Base-by-base conservation (phyloP, 2,329 filamentous ascomycete species). In the Cadophora luteo-olivacea region DNA sequence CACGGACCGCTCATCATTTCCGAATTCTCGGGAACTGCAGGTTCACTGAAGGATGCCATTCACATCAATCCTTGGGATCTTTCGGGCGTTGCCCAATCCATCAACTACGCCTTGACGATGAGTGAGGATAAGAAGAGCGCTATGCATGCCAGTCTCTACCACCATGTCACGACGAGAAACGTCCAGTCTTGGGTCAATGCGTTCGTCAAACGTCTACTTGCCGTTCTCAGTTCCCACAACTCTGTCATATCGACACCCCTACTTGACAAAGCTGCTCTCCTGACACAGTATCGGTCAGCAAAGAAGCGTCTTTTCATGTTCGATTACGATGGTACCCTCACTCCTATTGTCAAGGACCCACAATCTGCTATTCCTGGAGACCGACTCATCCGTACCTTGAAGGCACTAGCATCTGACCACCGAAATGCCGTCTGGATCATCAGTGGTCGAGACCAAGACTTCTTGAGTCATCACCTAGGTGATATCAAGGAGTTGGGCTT, bases 21-120 rank as follows among this genome's bases (percentile, higher is more conserved):
- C 16, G 95, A 98, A 79, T 98, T 98, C 80, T 97, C 94, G 71
- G 95, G 95, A 68, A 97, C 95, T 0, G 94, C 95, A 38, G 92
- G 92, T 65, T 96, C 91, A 66, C 85, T 98, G 48, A 87, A 88
- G 70, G 91, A 92, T 76, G 95, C 95, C 38, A 94, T 97, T 70
- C 93, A 97, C 80, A 97, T 98, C 83, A 98, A 98, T 81, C 95
- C 95, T 1, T 98, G 94, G 93, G 94, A 97, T 78, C 85, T 95
- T 65, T 89, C 86, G 32, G 92, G 92, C 45, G 94, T 97, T 16
- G 94, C 94, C 4, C 87, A 91, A 64, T 89, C 93, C 72, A 94
- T 98, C 78, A 87, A 97, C 76, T 82, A 89, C 64, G 95, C 94
- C 4, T 84, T 98, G 68, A 91, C 87, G 32, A 95, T 97, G 92